phyloP scores from a whole-genome alignment of 2,329 filamentous ascomycete species.

The Alternaria panax region DNA sequence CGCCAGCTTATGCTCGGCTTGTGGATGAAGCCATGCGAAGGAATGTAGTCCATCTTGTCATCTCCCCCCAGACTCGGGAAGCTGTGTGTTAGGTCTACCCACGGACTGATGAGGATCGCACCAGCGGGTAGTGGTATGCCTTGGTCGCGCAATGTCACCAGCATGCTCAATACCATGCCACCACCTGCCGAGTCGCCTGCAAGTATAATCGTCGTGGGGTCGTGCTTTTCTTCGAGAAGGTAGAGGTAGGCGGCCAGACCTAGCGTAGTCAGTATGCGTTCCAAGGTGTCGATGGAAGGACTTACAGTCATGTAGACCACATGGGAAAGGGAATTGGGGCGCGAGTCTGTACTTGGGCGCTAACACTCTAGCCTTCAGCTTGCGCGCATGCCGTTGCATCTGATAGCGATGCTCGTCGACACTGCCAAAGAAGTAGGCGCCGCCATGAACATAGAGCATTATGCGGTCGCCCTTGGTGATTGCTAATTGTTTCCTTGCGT shows the following conservation, averaged over 20 bases:
- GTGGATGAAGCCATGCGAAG: slow-evolving; percentile 85
- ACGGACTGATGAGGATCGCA: slow-evolving; percentile 89
- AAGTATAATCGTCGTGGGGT: slow-evolving; percentile 81
- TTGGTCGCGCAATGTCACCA: slow-evolving; percentile 83
- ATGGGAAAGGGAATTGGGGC: slow-evolving; percentile 95
- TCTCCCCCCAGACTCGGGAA: slow-evolving; percentile 86
- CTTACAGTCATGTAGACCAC: slow-evolving; percentile 82
- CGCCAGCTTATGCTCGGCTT: slow-evolving; percentile 89
- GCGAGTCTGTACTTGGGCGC: slow-evolving; percentile 85
- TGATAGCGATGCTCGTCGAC: slow-evolving; percentile 98
- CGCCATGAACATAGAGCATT: slow-evolving; percentile 94
- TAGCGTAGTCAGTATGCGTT: slow-evolving; percentile 16
- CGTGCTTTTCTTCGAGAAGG: slow-evolving; percentile 73
- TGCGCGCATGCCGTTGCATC: slow-evolving; percentile 93
- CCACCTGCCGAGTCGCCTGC: slow-evolving; percentile 94
- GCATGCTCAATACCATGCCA: slow-evolving; percentile 82
- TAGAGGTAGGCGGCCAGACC: slow-evolving; percentile 82
- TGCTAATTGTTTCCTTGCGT: slow-evolving; percentile 69
- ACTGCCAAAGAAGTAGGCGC: slow-evolving; percentile 94
- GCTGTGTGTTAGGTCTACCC: slow-evolving; percentile 94
- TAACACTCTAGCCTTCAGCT: slow-evolving; percentile 88
- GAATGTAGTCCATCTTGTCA: slow-evolving; percentile 84
- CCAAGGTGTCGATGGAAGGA: not conserved
- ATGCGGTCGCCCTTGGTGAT: slow-evolving; percentile 70
- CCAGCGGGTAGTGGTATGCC: slow-evolving; percentile 86